Conservation (phyloP, 2,329 filamentous ascomycete species). For the Fonsecaea pugnacius region DNA sequence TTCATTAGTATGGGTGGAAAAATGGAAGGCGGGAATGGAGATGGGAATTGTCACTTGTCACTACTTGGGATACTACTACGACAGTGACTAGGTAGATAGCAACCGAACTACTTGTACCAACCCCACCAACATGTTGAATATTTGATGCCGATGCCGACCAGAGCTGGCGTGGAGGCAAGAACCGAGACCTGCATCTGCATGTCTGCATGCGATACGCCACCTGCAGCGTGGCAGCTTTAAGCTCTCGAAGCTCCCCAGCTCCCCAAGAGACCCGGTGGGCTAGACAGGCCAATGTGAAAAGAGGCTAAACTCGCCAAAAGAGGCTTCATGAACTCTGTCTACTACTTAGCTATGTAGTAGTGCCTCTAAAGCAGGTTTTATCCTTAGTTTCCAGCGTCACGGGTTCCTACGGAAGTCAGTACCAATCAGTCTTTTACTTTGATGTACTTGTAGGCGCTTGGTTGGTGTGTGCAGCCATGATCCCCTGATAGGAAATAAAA, state of each 20-base stretch:
- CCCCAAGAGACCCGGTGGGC: no score
- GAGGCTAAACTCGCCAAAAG: not conserved
- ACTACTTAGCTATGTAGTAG: not conserved
- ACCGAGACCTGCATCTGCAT: not conserved
- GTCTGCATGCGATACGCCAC: not conserved
- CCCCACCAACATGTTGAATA: not conserved
- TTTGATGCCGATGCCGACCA: not conserved
- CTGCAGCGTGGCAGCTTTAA: not conserved
- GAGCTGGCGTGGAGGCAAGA: not conserved
- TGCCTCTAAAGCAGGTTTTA: slow-evolving; percentile 4
- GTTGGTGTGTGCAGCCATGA: no score
- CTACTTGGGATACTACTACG: not conserved
- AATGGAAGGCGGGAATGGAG: slow-evolving; percentile 16
- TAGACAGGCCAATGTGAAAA: not conserved
- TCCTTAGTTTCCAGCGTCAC: not conserved
- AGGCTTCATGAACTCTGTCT: not conserved
- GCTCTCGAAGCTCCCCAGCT: not conserved
- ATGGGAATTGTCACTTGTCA: slow-evolving; percentile 1
- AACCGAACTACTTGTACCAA: not conserved
- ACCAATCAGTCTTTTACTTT: not conserved
- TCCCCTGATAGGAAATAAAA: not conserved
- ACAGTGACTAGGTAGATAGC: not conserved
- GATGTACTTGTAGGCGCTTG: not conserved
- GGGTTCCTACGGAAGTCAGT: not conserved
- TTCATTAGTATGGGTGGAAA: slow-evolving; percentile 1